A percentile compares a stretch with the other conserved stretches of the same genome.
phyloP scores from a whole-genome alignment of 805 yeast genomes.

The Lipomyces spencermartinsiae region DNA sequence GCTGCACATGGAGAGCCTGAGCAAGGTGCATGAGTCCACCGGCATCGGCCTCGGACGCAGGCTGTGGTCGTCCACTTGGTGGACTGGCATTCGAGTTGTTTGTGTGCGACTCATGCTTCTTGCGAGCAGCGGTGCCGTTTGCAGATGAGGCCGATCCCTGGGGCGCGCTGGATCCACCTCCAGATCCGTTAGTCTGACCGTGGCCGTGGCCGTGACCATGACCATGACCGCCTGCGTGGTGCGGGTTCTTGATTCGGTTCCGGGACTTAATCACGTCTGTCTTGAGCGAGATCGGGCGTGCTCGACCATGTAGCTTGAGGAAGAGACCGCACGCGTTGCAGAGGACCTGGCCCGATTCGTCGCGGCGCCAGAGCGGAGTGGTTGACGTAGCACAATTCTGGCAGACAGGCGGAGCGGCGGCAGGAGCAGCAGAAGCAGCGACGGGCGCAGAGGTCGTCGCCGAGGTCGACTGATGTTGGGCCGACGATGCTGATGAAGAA shows the following conservation, averaged over 20 bases:
- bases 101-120: slow-evolving; percentile 12
- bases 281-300: slow-evolving; percentile 88
- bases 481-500: slow-evolving; percentile 12
- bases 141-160: slow-evolving; percentile 14
- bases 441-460: slow-evolving; percentile 22
- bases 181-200: background rate
- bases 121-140: slow-evolving; percentile 12
- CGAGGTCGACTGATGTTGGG: background rate
- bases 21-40: slow-evolving; percentile 35
- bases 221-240: background rate
- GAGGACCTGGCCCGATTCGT: slow-evolving; percentile 85
- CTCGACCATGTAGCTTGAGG: slow-evolving; percentile 86
- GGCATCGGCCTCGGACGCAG: slow-evolving; percentile 25
- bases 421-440: slow-evolving; percentile 23
- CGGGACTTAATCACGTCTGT: slow-evolving; percentile 92
- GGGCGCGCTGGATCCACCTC: slow-evolving; percentile 3
- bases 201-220: background rate
- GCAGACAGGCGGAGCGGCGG: slow-evolving; percentile 60
- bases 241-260: slow-evolving; percentile 68
- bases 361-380: slow-evolving; percentile 95
- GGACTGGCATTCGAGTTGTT: slow-evolving; percentile 4
- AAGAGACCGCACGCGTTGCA: slow-evolving; percentile 96
- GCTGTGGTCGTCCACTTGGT: slow-evolving; percentile 12
- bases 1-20: slow-evolving; percentile 34
- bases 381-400: slow-evolving; percentile 91